phyloP scores from a whole-genome alignment of 2,329 filamentous ascomycete genomes.

The Aschersonia sp. region DNA sequence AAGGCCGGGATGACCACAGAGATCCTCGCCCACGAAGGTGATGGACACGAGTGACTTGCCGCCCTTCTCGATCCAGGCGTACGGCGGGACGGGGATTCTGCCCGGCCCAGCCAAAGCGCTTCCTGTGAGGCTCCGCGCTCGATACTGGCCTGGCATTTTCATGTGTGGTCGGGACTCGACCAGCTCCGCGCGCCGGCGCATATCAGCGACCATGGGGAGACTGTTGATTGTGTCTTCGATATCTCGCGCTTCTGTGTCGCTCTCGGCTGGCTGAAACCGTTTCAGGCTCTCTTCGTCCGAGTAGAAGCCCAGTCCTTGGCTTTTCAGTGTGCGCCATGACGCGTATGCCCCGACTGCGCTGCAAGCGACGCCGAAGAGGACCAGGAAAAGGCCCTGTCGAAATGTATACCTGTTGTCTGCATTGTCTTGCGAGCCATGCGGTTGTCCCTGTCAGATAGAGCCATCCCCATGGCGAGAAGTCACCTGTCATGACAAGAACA shows the following conservation, averaged over 20 bases:
- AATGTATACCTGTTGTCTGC: neutral
- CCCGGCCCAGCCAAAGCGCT: conserved; percentile 64
- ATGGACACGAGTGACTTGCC: conserved; percentile 60
- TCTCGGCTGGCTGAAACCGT: conserved; percentile 39
- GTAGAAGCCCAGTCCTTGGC: conserved; percentile 22
- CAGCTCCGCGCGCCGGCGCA: conserved; percentile 54
- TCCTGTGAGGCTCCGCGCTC: conserved; percentile 65
- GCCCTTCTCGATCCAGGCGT: conserved; percentile 57
- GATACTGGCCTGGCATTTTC: conserved; percentile 61
- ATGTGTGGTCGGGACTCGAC: conserved; percentile 73
- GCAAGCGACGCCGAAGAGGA: conserved; percentile 16
- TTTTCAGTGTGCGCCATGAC: conserved; percentile 21
- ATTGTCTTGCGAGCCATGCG: neutral
- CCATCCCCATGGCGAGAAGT: too few species aligned
- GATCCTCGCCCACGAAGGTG: conserved; percentile 59
- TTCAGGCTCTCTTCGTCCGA: conserved; percentile 58
- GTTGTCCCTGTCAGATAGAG: too few species aligned
- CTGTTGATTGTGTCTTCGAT: conserved; percentile 62
- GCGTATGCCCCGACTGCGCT: conserved; percentile 16
- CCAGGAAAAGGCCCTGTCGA: conserved; percentile 11
- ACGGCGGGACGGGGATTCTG: conserved; percentile 67
- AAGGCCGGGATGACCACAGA: conserved; percentile 84
- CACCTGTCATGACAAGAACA: too few species aligned
- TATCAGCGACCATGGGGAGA: conserved; percentile 56
- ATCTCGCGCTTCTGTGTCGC: conserved; percentile 35